Percentiles rank a stretch among this genome's conserved stretches.
phyloP scores from a whole-genome alignment of 129 eudicot species.

The Chrysanthemum seticuspe region DNA sequence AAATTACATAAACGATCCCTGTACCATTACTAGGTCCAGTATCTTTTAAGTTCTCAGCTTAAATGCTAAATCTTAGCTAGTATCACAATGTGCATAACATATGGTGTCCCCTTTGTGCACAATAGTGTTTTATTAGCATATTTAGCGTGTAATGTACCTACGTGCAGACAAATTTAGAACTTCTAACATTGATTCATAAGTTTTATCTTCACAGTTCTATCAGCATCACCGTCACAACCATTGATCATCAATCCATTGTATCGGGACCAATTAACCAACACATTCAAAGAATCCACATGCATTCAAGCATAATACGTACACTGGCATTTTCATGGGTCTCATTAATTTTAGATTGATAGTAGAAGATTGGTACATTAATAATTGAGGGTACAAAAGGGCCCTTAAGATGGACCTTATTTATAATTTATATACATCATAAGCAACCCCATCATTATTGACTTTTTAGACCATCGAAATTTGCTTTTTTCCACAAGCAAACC shows the following conservation, averaged over 20 bases:
- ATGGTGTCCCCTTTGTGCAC: too few species aligned
- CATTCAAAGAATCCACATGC: not conserved
- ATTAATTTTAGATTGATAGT: not conserved
- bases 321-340: slow-evolving; percentile 6
- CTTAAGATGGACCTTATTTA: slow-evolving; percentile 50
- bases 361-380: slow-evolving; percentile 15
- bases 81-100: too few species aligned
- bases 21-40: not conserved
- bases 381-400: slow-evolving; percentile 34
- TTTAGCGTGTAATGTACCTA: too few species aligned
- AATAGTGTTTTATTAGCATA: too few species aligned
- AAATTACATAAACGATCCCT: slow-evolving; percentile 4
- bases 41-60: not conserved
- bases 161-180: too few species aligned
- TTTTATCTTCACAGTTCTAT: too few species aligned
- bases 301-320: not conserved
- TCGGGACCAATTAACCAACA: not conserved
- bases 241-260: too few species aligned
- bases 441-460: slow-evolving; percentile 35
- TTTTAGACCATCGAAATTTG: slow-evolving; percentile 15
- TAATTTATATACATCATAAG: slow-evolving; percentile 52
- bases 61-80: too few species aligned
- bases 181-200: too few species aligned
- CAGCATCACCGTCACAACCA: too few species aligned
- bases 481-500: slow-evolving; percentile 15